A percentile compares a stretch with the other conserved stretches of the same genome.
Evolutionary conservation across 164 flowering plant genomes (phyloP).

Genomic region (Macadamia integrifolia): DNA sequence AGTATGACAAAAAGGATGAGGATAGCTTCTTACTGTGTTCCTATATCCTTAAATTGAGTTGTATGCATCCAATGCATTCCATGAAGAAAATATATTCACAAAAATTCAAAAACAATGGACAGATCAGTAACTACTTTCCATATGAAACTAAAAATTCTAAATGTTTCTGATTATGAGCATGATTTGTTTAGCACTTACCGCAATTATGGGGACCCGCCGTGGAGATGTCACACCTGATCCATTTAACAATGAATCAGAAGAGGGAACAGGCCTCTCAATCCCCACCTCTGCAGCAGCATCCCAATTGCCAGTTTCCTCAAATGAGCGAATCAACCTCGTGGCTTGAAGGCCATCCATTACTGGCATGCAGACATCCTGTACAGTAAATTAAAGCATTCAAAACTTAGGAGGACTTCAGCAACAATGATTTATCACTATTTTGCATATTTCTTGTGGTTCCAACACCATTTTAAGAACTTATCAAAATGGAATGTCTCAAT

Average conservation of each 20-base stretch:
- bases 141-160: neutral
- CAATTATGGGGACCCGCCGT: slow-evolving; percentile 65
- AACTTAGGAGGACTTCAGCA: neutral
- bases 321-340: slow-evolving; percentile 79
- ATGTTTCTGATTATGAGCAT: neutral
- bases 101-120: neutral
- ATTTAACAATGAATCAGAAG: slow-evolving; percentile 23
- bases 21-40: neutral
- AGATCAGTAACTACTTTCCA: neutral
- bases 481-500: too few species aligned
- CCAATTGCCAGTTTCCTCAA: slow-evolving; percentile 91
- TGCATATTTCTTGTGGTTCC: too few species aligned
- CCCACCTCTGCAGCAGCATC: slow-evolving; percentile 74
- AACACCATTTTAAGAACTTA: too few species aligned
- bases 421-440: neutral
- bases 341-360: slow-evolving; percentile 96
- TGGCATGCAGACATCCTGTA: slow-evolving; percentile 98
- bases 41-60: neutral
- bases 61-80: neutral
- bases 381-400: slow-evolving; percentile 1
- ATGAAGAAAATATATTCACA: neutral
- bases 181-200: slow-evolving; percentile 40
- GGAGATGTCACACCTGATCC: slow-evolving; percentile 15
- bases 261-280: slow-evolving; percentile 28
- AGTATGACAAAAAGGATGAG: neutral